Evolutionary conservation across 2,329 filamentous ascomycete species (phyloP), one percentile per base, ranked within the genome.

Genomic region (Parascedosporium putredinis): DNA sequence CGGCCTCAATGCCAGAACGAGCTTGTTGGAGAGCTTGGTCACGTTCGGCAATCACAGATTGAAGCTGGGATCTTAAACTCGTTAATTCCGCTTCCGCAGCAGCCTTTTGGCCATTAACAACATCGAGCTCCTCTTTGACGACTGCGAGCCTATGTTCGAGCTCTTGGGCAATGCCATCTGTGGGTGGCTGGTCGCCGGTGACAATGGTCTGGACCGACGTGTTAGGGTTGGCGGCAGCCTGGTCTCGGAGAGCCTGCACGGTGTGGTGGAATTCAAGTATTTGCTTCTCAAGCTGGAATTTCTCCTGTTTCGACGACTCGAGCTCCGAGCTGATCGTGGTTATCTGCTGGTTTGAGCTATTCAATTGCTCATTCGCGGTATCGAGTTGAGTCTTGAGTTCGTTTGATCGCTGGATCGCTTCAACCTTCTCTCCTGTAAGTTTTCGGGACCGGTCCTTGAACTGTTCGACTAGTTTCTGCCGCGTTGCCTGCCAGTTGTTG

Each of bases 41-140:
- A 42, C 85, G 73, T 57, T 88, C 81, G 5, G 75, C 69, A 50
- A 80, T 75, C 1, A 76, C 76, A 8, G 71, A 67, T 47, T 82
- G 73, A 10, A 95, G 69, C 58, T 89, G 82, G 5, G 62, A 55
- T 25, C 70, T 75, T 2, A 83, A 62, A 22, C 61, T 64, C 43
- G 73, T 68, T 2, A 86, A 70, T 53, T 85, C 80, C 51, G 78
- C 69, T 55, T 88, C 79, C n/a, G 87, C 71, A 2, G 72, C 71
- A 16, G 81, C 73, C 63, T 87, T 89, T 61, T 93, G 82, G 8
- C 79, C 71, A 5, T 70, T 81, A 49, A 83, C 75, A 2, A 72
- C 72, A 40, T 83, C 80, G 8, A 93, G 74, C 56, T 90, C 79
- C 55, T 81, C 77, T 20, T 67, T 73, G 12, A 72, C 62, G 38